A percentile compares a stretch with the other conserved stretches of the same genome.
Evolutionary conservation across 2,329 filamentous ascomycete species (phyloP).

Genomic region (Blastomyces silverae): DNA sequence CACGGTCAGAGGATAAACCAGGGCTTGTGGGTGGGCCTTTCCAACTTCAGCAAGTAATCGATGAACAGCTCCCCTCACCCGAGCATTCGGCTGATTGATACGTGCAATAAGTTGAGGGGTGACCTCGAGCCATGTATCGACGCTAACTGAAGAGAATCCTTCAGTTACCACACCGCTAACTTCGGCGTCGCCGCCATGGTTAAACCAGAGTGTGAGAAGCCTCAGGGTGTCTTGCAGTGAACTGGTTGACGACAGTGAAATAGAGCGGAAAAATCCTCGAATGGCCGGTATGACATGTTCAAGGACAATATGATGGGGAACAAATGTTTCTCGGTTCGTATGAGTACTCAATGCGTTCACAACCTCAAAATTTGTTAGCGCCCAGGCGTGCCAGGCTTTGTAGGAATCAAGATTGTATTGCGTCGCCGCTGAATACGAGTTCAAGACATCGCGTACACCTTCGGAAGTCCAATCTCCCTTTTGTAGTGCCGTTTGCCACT

Average conservation of each 20-base stretch:
- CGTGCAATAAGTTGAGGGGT: slow-evolving; percentile 95
- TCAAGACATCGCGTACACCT: slow-evolving; percentile 77
- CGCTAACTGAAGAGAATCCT: slow-evolving; percentile 82
- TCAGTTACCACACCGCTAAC: slow-evolving; percentile 85
- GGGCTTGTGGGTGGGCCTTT: slow-evolving; percentile 84
- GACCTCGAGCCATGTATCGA: slow-evolving; percentile 98
- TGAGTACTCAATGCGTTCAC: slow-evolving; percentile 71
- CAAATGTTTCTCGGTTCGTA: slow-evolving; percentile 52
- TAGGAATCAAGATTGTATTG: slow-evolving; percentile 94
- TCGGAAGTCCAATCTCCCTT: slow-evolving; percentile 84
- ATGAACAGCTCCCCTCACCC: slow-evolving; percentile 85
- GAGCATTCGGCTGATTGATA: slow-evolving; percentile 89
- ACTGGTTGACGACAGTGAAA: slow-evolving; percentile 81
- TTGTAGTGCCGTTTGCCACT: slow-evolving; percentile 85
- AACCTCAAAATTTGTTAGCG: slow-evolving; percentile 95
- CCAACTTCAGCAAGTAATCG: slow-evolving; percentile 88
- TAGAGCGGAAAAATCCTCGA: slow-evolving; percentile 94
- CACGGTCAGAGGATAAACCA: slow-evolving; percentile 95
- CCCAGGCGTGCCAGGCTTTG: slow-evolving; percentile 99
- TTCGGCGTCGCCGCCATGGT: slow-evolving; percentile 78
- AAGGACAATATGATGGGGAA: slow-evolving; percentile 63
- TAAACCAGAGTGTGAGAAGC: slow-evolving; percentile 91
- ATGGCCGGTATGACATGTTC: slow-evolving; percentile 93
- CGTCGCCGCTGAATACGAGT: slow-evolving; percentile 87
- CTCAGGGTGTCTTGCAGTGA: slow-evolving; percentile 93